Evolutionary conservation across 2,329 filamentous ascomycete genomes (phyloP), one percentile per base, ranked within the genome.

Genomic region (Curvularia sp.): DNA sequence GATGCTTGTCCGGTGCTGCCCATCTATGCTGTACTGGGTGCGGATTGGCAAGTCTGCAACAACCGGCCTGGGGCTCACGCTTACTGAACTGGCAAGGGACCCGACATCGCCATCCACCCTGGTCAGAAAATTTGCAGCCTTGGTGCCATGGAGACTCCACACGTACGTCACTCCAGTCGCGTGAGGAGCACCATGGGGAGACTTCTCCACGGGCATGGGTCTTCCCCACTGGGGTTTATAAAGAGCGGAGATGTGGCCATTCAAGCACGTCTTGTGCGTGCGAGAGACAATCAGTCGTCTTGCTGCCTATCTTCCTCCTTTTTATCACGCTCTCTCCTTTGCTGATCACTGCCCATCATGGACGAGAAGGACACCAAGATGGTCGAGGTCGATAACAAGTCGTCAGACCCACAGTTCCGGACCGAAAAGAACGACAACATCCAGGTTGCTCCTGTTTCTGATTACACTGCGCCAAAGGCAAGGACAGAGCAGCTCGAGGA

Each of bases 401-500:
- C 57, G 21, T 41, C 60, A 38, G 55, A 53, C 49, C 50, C 65
- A 13, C 52, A 65, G 13, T 47, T 61, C 18, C 55, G 64, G 10
- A 57, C 63, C 18, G 70, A 73, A 36, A 59, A 59, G 53, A 42
- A 28, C 34, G 56, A 59, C 32, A 69, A 59, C 2, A 72, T 73
- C 25, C 53, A 68, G 25, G 50, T 60, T 30, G 69, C 66, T 12
- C 66, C 70, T 49, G 60, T 60, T 2, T 25, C 60, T 42, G 57
- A 62, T 27, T 72, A 71, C 56, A 62, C 59, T 19, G 69, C 65
- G 1, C 71, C 71, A 28, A 74, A 74, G 51, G 70, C 71, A n/a
- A 70, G 69, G 57, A 65, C 65, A 9, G 70, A 74, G 42, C 69
- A 70, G 54, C 63, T 74, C n/a, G 71, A 74, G 52, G 68, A 73